Base-by-base conservation (phyloP, 2,329 filamentous ascomycete species). In the Arachnomyces sp. region DNA sequence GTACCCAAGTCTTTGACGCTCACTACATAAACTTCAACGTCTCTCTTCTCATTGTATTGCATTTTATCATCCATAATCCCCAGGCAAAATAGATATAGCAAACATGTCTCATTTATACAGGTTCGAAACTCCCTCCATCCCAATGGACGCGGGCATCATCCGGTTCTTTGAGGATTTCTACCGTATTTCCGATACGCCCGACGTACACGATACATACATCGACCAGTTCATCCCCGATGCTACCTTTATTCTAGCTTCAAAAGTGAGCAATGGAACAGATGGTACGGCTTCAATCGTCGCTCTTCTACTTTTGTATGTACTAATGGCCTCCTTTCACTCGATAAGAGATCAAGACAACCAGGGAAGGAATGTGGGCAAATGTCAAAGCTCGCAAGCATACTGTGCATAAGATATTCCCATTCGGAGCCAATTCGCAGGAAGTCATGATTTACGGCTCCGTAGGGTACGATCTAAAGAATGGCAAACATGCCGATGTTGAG, bases 361-460 rank as follows among this genome's bases (percentile, higher is more conserved):
- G 74, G n/a, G 65, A 71, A 50, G 59, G 56, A 4, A 67, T 76
- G 62, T 77, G 75, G 74, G 66, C 70, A 28, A 68, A 69, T 34
- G 67, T 78, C 3, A 54, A 62, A 1, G 63, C 61, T 32, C 60
- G 73, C 16, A 56, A 60, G 18, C 73, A 77, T 51, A 39, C 29
- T 5, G 29, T 52, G 7, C 29, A 40, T 1, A 69, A 72, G 56
- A 63, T 77, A 28, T 76, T 71, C 50, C 65, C 72, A 0, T 75
- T 73, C 51, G 69, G 70, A 6, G 42, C 58, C 2, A 56, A 60
- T 30, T 55, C 64, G 1, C 56, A 70, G 21, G 71, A 77, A 46
- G 63, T 73, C 13, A 77, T 78, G 73, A 49, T 77, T 3, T 68
- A 69, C 47, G 74, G 74, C 1, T 71, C 56, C 3, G 75, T 77